Conservation (phyloP, 768 basidiomycete species). For the Termitomyces sp. region DNA sequence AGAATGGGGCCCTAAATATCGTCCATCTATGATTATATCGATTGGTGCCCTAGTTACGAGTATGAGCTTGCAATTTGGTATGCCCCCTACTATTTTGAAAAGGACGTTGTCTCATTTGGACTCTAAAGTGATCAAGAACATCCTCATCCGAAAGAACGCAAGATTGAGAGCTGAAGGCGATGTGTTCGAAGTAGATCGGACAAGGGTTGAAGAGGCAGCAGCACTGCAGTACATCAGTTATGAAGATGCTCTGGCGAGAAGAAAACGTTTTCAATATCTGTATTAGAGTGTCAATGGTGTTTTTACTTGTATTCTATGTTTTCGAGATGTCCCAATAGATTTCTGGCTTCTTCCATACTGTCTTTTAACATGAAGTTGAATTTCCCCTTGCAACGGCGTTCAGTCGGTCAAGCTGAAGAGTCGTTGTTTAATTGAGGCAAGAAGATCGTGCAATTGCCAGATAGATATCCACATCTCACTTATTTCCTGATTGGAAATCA, state of each 20-base stretch:
- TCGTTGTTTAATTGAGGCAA: no score
- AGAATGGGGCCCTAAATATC: slow-evolving; percentile 53
- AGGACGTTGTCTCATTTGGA: neutral
- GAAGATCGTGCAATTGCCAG: no score
- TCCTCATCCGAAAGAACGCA: slow-evolving; percentile 45
- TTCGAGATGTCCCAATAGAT: neutral
- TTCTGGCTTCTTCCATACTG: no score
- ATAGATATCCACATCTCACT: no score
- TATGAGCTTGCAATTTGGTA: slow-evolving; percentile 18
- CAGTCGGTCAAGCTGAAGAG: no score
- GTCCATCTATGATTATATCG: slow-evolving; percentile 51
- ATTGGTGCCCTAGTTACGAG: slow-evolving; percentile 25
- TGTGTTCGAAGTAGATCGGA: slow-evolving; percentile 32
- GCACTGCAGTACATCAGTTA: slow-evolving; percentile 50
- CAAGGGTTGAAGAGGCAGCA: slow-evolving; percentile 51
- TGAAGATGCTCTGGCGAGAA: slow-evolving; percentile 47
- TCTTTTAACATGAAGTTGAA: no score
- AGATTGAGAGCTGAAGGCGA: slow-evolving; percentile 40
- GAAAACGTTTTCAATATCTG: slow-evolving; percentile 51
- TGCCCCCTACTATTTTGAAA: neutral
- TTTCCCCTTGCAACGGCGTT: no score
- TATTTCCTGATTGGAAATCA: no score
- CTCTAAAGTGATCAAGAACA: slow-evolving; percentile 29
- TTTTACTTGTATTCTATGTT: neutral
- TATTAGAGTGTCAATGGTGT: slow-evolving; percentile 27